These are phyloP conservation scores for Aureobasidium namibiae DNA, from an alignment of 2,329 filamentous ascomycete species.

Conservation along the genomic window DNA sequence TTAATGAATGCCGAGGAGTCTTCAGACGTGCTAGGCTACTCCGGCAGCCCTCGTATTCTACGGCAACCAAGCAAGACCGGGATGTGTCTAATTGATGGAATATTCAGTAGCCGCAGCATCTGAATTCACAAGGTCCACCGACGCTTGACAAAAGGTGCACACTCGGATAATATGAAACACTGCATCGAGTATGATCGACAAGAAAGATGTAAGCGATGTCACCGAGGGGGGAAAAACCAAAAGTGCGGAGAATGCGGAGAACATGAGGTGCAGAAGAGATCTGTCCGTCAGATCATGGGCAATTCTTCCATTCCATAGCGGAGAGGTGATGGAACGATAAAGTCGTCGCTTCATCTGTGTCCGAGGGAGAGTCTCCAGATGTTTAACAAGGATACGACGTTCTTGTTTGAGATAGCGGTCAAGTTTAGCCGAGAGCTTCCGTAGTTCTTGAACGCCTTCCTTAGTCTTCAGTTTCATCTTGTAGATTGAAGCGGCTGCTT, in stretches of 20 bases:
- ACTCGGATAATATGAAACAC: neutral
- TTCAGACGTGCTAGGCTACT: neutral
- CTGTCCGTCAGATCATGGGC: neutral
- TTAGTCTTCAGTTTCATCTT: neutral
- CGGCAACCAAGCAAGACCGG: neutral
- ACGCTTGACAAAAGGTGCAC: neutral
- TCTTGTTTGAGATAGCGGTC: neutral
- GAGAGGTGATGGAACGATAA: neutral
- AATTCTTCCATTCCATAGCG: neutral
- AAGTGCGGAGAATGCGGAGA: constrained; percentile 2
- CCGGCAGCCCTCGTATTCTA: neutral
- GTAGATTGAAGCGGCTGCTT: too few relatives aligned
- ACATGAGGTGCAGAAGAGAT: neutral
- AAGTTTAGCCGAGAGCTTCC: neutral
- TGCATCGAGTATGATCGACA: constrained; percentile 6
- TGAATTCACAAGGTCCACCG: neutral
- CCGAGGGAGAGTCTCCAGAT: neutral
- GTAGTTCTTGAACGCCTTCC: neutral
- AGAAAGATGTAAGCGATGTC: neutral
- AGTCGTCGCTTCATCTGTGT: neutral
- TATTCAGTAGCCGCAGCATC: neutral
- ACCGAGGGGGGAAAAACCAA: neutral
- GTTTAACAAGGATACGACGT: neutral
- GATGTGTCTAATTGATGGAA: neutral
- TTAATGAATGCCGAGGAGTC: neutral